Evolutionary conservation across 1,284 basidiomycete species (phyloP).

Genomic region (Cryptococcus hybrid): DNA sequence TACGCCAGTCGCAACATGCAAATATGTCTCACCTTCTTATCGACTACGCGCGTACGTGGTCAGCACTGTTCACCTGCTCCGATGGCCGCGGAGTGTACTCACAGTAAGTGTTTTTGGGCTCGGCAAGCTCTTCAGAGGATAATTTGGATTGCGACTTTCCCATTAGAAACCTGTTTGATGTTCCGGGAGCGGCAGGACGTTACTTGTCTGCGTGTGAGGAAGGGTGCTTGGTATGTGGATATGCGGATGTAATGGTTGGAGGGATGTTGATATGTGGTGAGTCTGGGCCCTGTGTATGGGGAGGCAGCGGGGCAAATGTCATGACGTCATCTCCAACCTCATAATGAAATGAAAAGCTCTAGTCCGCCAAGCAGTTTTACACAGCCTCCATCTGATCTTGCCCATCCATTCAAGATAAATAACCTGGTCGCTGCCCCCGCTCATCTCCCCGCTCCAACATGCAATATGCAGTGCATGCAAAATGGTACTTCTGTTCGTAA

Average conservation of each 20-base stretch:
- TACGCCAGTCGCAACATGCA: not conserved
- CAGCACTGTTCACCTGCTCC: not conserved
- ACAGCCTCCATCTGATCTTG: too few species aligned
- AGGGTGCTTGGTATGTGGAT: not conserved
- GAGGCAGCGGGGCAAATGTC: too few species aligned
- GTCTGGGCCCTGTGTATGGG: too few species aligned
- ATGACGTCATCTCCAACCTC: too few species aligned
- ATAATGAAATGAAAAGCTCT: too few species aligned
- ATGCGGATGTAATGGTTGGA: not conserved
- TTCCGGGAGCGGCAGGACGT: not conserved
- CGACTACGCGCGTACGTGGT: slow-evolving; percentile 61
- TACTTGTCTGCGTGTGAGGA: not conserved
- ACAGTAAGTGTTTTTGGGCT: slow-evolving; percentile 99
- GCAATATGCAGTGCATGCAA: too few species aligned
- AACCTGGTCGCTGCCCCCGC: too few species aligned
- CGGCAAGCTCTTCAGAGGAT: slow-evolving; percentile 88
- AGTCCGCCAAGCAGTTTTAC: too few species aligned
- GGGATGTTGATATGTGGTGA: too few species aligned
- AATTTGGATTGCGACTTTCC: slow-evolving; percentile 98
- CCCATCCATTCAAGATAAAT: too few species aligned
- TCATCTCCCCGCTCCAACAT: too few species aligned
- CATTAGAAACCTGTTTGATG: slow-evolving; percentile 50
- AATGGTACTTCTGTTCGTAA: too few species aligned
- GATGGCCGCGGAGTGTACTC: slow-evolving; percentile 40
- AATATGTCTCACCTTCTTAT: slow-evolving; percentile 68